Evolutionary conservation across 2,329 filamentous ascomycete genomes (phyloP).

Genomic region (Fragosphaeria purpurea): DNA sequence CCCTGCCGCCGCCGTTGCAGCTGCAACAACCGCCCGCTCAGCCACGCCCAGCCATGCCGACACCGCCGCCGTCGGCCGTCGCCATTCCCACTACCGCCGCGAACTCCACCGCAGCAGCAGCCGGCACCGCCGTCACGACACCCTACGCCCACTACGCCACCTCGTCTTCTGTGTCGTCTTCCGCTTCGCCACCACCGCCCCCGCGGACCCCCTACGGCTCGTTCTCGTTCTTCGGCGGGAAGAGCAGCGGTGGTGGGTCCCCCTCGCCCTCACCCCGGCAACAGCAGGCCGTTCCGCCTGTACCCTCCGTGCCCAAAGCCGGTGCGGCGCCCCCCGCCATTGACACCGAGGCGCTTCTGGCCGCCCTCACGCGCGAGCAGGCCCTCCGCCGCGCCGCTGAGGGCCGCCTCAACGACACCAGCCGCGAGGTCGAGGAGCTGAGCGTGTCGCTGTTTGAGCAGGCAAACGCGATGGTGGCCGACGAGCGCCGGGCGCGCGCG

Average conservation of each 20-base stretch:
- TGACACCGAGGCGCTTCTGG: slow-evolving; percentile 42
- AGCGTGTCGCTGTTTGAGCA: slow-evolving; percentile 67
- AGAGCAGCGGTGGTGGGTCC: slow-evolving; percentile 1
- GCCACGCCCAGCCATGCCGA: background rate
- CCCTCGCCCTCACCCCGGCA: background rate
- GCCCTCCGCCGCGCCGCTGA: slow-evolving; percentile 59
- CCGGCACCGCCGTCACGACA: slow-evolving; percentile 4
- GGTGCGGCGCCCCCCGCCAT: too few species aligned
- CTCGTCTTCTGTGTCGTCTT: slow-evolving; percentile 10
- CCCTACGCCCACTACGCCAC: slow-evolving; percentile 10
- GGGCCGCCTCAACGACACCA: slow-evolving; percentile 54
- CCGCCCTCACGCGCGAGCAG: slow-evolving; percentile 57
- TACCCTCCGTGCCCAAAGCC: too few species aligned
- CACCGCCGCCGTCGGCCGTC: slow-evolving; percentile 6
- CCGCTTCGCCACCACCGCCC: slow-evolving; percentile 4
- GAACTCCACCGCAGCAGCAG: slow-evolving; percentile 2
- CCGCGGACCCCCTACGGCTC: slow-evolving; percentile 6
- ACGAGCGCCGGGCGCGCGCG: slow-evolving; percentile 60
- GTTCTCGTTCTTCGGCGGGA: slow-evolving; percentile 3
- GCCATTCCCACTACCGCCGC: too few species aligned
- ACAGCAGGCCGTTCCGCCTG: slow-evolving; percentile 10
- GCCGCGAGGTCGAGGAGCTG: slow-evolving; percentile 68
- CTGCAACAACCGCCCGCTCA: too few species aligned
- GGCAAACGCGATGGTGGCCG: slow-evolving; percentile 80
- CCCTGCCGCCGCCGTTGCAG: slow-evolving; percentile 4